These are phyloP conservation scores for Cladophialophora bantiana DNA, from an alignment of 2,329 filamentous ascomycete genomes.

Conservation along the genomic window DNA sequence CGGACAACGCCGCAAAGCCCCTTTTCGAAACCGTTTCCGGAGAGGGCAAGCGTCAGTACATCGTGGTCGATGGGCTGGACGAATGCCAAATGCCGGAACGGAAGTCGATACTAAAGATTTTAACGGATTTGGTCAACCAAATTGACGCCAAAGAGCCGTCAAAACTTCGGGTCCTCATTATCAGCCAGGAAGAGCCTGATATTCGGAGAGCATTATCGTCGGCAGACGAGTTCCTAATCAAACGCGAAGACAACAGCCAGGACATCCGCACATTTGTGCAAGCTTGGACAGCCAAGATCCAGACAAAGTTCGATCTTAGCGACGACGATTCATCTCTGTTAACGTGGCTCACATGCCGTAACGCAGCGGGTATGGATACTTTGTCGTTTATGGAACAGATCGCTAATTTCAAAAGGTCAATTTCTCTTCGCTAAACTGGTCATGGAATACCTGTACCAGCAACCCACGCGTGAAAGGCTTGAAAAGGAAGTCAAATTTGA, in stretches of 20 bases:
- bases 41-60: slow-evolving; percentile 38
- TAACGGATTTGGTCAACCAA: slow-evolving; percentile 39
- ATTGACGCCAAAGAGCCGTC: slow-evolving; percentile 40
- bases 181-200: slow-evolving; percentile 45
- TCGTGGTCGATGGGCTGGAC: slow-evolving; percentile 56
- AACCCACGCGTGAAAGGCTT: slow-evolving; percentile 30
- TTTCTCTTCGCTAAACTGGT: slow-evolving; percentile 43
- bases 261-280: slow-evolving; percentile 44
- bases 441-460: slow-evolving; percentile 39
- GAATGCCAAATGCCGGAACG: slow-evolving; percentile 48
- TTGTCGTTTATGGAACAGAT: not conserved
- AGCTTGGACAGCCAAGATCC: slow-evolving; percentile 38
- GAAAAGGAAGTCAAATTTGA: not conserved
- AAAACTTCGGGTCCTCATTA: slow-evolving; percentile 44
- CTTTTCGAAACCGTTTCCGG: not conserved
- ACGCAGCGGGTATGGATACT: slow-evolving; percentile 4
- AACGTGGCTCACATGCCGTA: not conserved
- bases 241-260: slow-evolving; percentile 35
- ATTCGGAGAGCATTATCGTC: slow-evolving; percentile 41
- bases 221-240: slow-evolving; percentile 41
- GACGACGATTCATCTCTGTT: not conserved
- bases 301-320: slow-evolving; percentile 33
- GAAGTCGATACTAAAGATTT: slow-evolving; percentile 43
- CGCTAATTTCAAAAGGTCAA: slow-evolving; percentile 36
- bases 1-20: not conserved